phyloP scores from a whole-genome alignment of 164 flowering plant genomes.

The Amborella trichopoda region DNA sequence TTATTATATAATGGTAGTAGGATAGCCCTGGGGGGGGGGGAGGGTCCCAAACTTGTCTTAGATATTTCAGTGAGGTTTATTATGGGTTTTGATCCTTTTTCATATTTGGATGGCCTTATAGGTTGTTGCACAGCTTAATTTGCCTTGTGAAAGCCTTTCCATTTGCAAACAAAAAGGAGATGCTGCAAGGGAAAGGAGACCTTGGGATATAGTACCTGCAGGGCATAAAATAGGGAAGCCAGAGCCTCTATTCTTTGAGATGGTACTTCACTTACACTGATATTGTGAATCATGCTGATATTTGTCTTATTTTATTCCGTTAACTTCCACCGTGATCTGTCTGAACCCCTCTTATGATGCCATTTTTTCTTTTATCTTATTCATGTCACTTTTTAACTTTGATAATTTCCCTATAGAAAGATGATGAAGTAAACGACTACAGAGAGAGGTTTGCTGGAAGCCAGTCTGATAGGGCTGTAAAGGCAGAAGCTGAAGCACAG shows the following conservation, averaged over 20 bases:
- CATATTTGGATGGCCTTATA: too few species aligned
- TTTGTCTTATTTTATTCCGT: too few species aligned
- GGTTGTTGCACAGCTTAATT: constrained; percentile 87
- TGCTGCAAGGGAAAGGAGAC: constrained; percentile 38
- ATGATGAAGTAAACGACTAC: constrained; percentile 47
- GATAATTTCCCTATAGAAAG: constrained; percentile 31
- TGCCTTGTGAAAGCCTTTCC: constrained; percentile 41
- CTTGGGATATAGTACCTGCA: constrained; percentile 62
- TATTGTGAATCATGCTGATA: too few species aligned
- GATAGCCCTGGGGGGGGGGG: too few species aligned
- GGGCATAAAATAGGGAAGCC: constrained; percentile 73
- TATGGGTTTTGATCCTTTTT: too few species aligned
- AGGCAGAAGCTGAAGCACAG: constrained; percentile 61
- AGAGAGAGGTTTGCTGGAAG: constrained; percentile 79
- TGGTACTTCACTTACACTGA: constrained; percentile 49
- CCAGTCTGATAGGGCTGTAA: constrained; percentile 68
- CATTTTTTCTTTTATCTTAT: not conserved
- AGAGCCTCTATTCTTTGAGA: constrained; percentile 57
- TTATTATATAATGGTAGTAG: too few species aligned
- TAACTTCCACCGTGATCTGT: too few species aligned
- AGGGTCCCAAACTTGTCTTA: too few species aligned
- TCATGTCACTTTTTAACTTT: not conserved
- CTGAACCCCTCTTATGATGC: not conserved
- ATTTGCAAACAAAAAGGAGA: constrained; percentile 56
- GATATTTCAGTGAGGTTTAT: too few species aligned